These are phyloP conservation scores for Mentha longifolia DNA, from an alignment of 257 asterid species.

Conservation along the genomic window DNA sequence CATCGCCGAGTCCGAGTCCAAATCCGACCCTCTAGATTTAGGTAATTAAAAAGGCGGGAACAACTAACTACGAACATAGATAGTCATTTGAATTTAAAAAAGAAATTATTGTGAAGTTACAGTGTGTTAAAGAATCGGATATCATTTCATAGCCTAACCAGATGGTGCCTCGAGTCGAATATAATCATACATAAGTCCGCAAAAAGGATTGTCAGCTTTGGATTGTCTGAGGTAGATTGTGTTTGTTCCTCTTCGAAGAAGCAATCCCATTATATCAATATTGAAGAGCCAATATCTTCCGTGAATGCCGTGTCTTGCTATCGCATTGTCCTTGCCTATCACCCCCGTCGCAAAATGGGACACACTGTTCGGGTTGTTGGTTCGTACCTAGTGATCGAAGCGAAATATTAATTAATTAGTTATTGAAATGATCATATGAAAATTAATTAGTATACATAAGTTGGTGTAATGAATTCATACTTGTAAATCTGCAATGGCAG, in stretches of 20 bases:
- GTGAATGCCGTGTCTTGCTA: constrained; percentile 78
- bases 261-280: constrained; percentile 36
- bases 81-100: no score
- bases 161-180: constrained; percentile 59
- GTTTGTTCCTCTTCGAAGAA: constrained; percentile 50
- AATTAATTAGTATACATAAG: not conserved
- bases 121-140: no score
- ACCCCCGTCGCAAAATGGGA: constrained; percentile 44
- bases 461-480: constrained; percentile 29
- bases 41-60: no score
- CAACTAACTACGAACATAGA: no score
- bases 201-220: constrained; percentile 38
- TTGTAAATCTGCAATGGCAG: constrained; percentile 45
- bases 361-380: constrained; percentile 37
- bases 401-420: not conserved
- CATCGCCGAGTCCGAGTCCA: no score
- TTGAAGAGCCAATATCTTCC: constrained; percentile 50
- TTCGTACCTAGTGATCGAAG: constrained; percentile 41
- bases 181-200: constrained; percentile 67
- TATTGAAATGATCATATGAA: not conserved
- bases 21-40: no score
- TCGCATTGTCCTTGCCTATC: constrained; percentile 64
- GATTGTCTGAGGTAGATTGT: constrained; percentile 51
- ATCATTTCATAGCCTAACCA: no score
- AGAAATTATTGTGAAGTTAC: no score